phyloP scores from a whole-genome alignment of 2,329 filamentous ascomycete species.

The Monosporascus cannonballus region DNA sequence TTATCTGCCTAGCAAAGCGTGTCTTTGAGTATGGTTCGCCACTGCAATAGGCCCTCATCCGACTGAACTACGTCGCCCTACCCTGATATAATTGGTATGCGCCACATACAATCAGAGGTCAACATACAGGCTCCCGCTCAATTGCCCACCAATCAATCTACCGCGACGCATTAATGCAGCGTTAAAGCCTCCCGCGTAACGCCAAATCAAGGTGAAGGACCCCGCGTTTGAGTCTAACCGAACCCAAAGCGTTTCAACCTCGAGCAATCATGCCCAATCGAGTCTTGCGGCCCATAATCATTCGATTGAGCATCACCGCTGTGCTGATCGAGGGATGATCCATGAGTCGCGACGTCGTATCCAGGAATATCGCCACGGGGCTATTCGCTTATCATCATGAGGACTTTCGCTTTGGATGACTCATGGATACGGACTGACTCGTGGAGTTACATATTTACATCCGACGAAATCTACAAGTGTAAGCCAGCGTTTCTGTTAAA shows the following conservation, averaged over 20 bases:
- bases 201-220: background rate
- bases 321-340: no score
- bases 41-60: background rate
- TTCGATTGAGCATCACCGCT: no score
- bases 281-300: constrained; percentile 12
- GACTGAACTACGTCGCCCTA: background rate
- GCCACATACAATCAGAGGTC: background rate
- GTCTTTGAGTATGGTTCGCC: background rate
- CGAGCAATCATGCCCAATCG: constrained; percentile 12
- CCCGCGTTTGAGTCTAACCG: constrained; percentile 1
- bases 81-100: background rate
- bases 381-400: no score
- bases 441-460: no score
- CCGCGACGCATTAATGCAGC: background rate
- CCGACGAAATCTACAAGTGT: no score
- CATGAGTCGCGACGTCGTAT: no score
- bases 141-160: background rate
- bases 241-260: constrained; percentile 18
- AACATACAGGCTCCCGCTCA: background rate
- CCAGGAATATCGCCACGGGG: no score
- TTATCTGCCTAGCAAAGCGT: background rate
- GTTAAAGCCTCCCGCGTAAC: constrained; percentile 3
- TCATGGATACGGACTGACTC: no score
- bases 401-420: no score
- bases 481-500: no score